phyloP scores from a whole-genome alignment of 192 early-diverging fungal species.

The Rhizophagus prolifer region DNA sequence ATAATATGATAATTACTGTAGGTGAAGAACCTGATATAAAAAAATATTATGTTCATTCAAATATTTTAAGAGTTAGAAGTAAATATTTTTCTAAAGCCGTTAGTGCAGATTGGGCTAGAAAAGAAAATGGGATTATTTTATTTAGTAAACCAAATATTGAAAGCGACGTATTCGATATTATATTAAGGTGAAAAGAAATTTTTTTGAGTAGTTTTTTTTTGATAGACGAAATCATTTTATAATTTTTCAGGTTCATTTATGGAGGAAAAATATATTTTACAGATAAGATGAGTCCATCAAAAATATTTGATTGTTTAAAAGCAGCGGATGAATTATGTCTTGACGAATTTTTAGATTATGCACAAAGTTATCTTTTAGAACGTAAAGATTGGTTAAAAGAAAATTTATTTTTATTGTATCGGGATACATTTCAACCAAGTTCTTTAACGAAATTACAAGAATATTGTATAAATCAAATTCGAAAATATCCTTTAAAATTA shows the following conservation, averaged over 20 bases:
- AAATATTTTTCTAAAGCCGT: conserved; percentile 13
- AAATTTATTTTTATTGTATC: background rate
- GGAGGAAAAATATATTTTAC: background rate
- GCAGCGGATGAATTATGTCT: conserved; percentile 15
- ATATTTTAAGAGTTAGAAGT: conserved; percentile 1
- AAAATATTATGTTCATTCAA: background rate
- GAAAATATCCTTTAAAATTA: conserved; percentile 11
- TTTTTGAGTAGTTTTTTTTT: background rate
- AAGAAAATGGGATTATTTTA: conserved; percentile 2
- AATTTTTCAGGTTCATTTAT: conserved; percentile 8
- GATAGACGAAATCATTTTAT: too few species aligned
- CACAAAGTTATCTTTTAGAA: background rate
- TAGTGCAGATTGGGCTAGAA: conserved; percentile 1
- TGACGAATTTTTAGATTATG: conserved; percentile 1
- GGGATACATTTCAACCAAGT: background rate
- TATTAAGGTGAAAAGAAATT: background rate
- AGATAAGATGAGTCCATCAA: background rate
- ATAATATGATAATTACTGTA: conserved; percentile 14
- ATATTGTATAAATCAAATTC: conserved; percentile 11
- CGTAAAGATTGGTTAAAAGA: conserved; percentile 11
- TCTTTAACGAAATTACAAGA: conserved; percentile 21
- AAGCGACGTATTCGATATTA: conserved; percentile 10
- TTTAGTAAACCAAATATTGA: conserved; percentile 23
- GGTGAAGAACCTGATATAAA: background rate
- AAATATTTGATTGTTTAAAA: conserved; percentile 16